phyloP scores from a whole-genome alignment of 1,139 yeast genomes.

The Pichia sp. region DNA sequence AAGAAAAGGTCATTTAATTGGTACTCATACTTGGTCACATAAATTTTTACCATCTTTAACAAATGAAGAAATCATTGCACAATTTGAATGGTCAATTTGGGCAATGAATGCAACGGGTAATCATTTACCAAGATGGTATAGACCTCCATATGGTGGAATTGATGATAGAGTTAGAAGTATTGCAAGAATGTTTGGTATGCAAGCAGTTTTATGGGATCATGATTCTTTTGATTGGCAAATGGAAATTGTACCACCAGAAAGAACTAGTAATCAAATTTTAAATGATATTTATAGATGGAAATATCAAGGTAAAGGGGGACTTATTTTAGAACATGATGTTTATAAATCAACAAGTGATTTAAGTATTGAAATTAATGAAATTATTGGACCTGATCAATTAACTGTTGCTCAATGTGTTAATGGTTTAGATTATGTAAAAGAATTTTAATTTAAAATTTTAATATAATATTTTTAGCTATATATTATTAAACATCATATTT shows the following conservation, averaged over 20 bases:
- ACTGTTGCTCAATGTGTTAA: constrained; percentile 84
- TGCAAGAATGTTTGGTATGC: constrained; percentile 79
- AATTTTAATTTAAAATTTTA: constrained; percentile 9
- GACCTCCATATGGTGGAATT: constrained; percentile 95
- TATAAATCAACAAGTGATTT: constrained; percentile 59
- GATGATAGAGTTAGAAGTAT: constrained; percentile 81
- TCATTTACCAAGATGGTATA: constrained; percentile 86
- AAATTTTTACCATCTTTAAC: constrained; percentile 69
- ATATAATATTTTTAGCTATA: not conserved
- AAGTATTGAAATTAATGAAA: constrained; percentile 50
- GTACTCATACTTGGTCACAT: constrained; percentile 93
- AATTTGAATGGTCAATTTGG: constrained; percentile 94
- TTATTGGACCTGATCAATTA: constrained; percentile 52
- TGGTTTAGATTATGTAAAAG: constrained; percentile 38
- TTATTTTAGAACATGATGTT: constrained; percentile 84
- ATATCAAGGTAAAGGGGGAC: constrained; percentile 38
- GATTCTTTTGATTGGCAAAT: constrained; percentile 92
- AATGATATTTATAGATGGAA: constrained; percentile 53
- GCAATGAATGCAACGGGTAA: constrained; percentile 94
- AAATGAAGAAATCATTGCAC: constrained; percentile 81
- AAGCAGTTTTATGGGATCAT: constrained; percentile 83
- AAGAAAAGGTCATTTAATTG: constrained; percentile 68
- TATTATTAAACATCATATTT: not conserved
- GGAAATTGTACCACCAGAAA: constrained; percentile 34
- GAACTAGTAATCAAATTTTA: constrained; percentile 46